Conservation (phyloP, 2,329 filamentous ascomycete genomes). For the Parafenestella ontariensis region DNA sequence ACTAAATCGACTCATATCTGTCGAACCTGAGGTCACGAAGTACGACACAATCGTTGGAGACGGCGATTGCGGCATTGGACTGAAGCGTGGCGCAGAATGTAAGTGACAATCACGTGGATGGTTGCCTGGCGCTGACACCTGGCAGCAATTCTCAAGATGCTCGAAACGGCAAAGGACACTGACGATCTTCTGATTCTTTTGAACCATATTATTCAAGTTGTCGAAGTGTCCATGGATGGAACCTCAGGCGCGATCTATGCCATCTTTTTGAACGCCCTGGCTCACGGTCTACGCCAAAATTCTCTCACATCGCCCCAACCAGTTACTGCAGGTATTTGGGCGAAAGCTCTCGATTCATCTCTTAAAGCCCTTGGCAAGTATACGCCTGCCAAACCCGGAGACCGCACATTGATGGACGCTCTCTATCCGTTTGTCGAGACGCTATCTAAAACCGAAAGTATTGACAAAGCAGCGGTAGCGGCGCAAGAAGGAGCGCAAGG, state of each 20-base stretch:
- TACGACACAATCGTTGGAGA: slow-evolving; percentile 86
- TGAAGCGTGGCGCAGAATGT: slow-evolving; percentile 85
- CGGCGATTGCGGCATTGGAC: slow-evolving; percentile 85
- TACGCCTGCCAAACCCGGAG: slow-evolving; percentile 87
- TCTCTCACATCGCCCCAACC: slow-evolving; percentile 53
- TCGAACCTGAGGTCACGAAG: slow-evolving; percentile 69
- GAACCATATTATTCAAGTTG: slow-evolving; percentile 66
- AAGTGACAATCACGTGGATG: slow-evolving; percentile 42
- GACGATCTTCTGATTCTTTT: slow-evolving; percentile 68
- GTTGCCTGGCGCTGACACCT: slow-evolving; percentile 31
- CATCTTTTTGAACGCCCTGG: slow-evolving; percentile 89
- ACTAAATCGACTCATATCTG: slow-evolving; percentile 68
- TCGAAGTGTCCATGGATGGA: slow-evolving; percentile 76
- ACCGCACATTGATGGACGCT: slow-evolving; percentile 89
- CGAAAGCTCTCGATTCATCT: slow-evolving; percentile 73
- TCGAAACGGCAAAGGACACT: slow-evolving; percentile 53
- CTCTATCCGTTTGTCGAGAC: slow-evolving; percentile 84
- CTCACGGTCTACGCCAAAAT: slow-evolving; percentile 69
- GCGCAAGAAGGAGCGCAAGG: slow-evolving; percentile 77
- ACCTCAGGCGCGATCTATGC: slow-evolving; percentile 80
- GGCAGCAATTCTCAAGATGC: slow-evolving; percentile 51
- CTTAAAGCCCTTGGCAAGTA: slow-evolving; percentile 72
- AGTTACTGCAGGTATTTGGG: slow-evolving; percentile 63
- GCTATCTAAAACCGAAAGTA: slow-evolving; percentile 68
- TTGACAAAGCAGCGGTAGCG: slow-evolving; percentile 76